Base-by-base conservation (phyloP, 2,329 filamentous ascomycete species). In the Penicillium capsulatum region DNA sequence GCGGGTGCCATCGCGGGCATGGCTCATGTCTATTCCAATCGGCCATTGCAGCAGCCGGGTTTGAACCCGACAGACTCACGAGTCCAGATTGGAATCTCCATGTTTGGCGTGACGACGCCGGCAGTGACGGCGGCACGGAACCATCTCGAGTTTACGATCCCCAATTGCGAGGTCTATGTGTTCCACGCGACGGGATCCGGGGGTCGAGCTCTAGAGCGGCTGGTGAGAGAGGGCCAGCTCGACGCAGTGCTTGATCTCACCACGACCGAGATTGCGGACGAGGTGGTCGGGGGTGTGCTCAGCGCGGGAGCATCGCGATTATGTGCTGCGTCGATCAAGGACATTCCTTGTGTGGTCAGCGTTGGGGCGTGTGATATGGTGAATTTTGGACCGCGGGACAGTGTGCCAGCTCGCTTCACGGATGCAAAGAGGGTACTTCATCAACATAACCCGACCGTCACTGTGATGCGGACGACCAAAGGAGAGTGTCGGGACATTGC, bases 31-130 rank as follows among this genome's bases (percentile, higher is more conserved):
- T 79, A 77, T 22, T 22, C 9, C 42, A 16, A 32, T 17, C 19
- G 9, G 9, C 19, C 19, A n/a, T n/a, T n/a, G n/a, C n/a, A n/a
- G n/a, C n/a, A n/a, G n/a, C n/a, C n/a, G n/a, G n/a, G n/a, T n/a
- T n/a, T n/a, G n/a, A n/a, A n/a, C n/a, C n/a, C n/a, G n/a, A n/a
- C n/a, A n/a, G n/a, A n/a, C n/a, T n/a, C n/a, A n/a, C n/a, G n/a
- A n/a, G n/a, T n/a, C n/a, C n/a, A n/a, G n/a, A 67, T 86, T 5
- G 83, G 74, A 0, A 74, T 86, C 16, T 84, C 82, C 2, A 86
- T 86, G 83, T 86, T 86, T 54, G 83, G 83, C 2, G 81, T 86
- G 5, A 87, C 83, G 0, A 86, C 82, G 0, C 80, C 81, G 0
- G 77, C 75, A 8, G 81, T 81, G 0, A 75, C 81, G 32, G 62